phyloP scores from a whole-genome alignment of 495 filamentous ascomycete species.

The Lophium mytilinum region DNA sequence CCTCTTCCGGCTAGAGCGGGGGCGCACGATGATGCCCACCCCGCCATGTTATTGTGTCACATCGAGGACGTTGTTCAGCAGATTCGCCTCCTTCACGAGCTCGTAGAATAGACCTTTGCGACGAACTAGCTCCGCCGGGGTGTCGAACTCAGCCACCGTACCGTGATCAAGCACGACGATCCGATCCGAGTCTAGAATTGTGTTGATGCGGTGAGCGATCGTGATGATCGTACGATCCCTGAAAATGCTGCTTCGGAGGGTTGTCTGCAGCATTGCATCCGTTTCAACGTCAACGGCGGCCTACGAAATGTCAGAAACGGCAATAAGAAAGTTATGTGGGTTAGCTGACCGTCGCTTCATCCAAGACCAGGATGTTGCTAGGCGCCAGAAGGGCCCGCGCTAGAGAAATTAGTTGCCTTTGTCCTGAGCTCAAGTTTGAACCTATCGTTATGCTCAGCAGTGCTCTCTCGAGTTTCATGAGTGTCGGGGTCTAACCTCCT shows the following conservation, averaged over 20 bases:
- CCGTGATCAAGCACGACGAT: conserved; percentile 79
- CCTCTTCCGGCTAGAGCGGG: neutral
- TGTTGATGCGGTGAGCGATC: conserved; percentile 95
- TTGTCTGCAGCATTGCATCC: conserved; percentile 71
- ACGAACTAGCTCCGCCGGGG: conserved; percentile 31
- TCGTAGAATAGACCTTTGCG: conserved; percentile 37
- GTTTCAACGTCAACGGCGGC: conserved; percentile 95
- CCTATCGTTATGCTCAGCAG: conserved; percentile 31
- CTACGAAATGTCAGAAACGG: conserved; percentile 27
- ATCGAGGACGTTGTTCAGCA: conserved; percentile 24
- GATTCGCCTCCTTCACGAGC: conserved; percentile 34
- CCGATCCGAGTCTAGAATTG: conserved; percentile 85
- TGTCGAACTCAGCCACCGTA: conserved; percentile 40
- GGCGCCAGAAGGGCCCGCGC: conserved; percentile 90
- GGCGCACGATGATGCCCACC: conserved; percentile 9
- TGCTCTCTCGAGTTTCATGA: neutral
- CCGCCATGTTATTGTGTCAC: conserved; percentile 10
- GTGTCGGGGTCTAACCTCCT: conserved; percentile 59
- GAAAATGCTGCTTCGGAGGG: conserved; percentile 59
- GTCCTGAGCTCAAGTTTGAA: conserved; percentile 68
- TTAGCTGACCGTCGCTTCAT: conserved; percentile 73
- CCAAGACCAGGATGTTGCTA: conserved; percentile 92
- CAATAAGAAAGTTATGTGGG: neutral
- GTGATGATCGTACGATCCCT: conserved; percentile 92
- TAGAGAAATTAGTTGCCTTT: conserved; percentile 87